Evolutionary conservation across 495 filamentous ascomycete species (phyloP).

Genomic region (Annulohypoxylon nitens): DNA sequence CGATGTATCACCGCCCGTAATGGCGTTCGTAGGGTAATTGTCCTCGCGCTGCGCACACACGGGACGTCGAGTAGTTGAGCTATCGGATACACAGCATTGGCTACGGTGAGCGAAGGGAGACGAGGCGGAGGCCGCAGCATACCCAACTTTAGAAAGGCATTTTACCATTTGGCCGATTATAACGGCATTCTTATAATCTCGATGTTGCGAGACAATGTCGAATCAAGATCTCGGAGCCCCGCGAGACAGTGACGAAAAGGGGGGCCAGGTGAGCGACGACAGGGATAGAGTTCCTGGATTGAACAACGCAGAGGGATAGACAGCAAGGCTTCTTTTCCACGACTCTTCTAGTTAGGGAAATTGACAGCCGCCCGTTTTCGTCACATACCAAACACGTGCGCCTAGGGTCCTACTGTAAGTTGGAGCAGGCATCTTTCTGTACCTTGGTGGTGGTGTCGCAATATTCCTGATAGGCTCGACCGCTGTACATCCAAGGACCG

Average conservation of each 20-base stretch:
- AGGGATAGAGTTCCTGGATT: constrained; percentile 36
- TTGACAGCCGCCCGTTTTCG: constrained; percentile 34
- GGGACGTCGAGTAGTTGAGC: constrained; percentile 17
- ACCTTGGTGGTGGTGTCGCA: constrained; percentile 42
- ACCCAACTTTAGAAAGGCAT: constrained; percentile 34
- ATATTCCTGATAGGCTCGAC: constrained; percentile 41
- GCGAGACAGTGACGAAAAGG: constrained; percentile 40
- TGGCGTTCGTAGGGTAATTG: constrained; percentile 32
- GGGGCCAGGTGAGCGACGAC: constrained; percentile 43
- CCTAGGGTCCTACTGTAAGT: constrained; percentile 27
- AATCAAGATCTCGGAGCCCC: constrained; percentile 44
- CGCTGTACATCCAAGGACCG: constrained; percentile 2
- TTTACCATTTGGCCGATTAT: constrained; percentile 40
- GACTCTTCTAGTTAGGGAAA: constrained; percentile 34
- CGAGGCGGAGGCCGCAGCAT: constrained; percentile 14
- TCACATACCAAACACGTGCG: constrained; percentile 42
- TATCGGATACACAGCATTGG: constrained; percentile 28
- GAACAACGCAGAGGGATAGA: constrained; percentile 46
- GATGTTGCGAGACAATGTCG: constrained; percentile 46
- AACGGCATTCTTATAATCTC: constrained; percentile 49
- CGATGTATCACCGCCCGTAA: constrained; percentile 38
- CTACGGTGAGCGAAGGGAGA: constrained; percentile 32
- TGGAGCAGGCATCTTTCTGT: constrained; percentile 24
- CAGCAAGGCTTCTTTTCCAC: constrained; percentile 30
- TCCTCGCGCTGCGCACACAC: constrained; percentile 33